phyloP scores from a whole-genome alignment of 2,329 filamentous ascomycete genomes.

The Exophiala viscosa region DNA sequence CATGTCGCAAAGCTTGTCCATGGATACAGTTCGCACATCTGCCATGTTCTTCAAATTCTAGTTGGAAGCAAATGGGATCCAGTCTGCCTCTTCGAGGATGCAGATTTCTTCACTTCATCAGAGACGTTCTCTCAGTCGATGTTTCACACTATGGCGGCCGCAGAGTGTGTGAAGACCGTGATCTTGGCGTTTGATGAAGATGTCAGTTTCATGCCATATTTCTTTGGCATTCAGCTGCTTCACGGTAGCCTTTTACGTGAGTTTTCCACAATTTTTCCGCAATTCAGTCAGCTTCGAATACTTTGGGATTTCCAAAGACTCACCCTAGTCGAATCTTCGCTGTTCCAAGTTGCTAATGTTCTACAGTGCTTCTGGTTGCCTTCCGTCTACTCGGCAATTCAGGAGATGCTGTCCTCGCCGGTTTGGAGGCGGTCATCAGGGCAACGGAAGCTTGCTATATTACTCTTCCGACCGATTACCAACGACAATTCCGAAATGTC shows the following conservation, averaged over 20 bases:
- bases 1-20: conserved; percentile 39
- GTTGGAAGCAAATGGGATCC: conserved; percentile 51
- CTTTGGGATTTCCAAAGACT: too few relatives aligned
- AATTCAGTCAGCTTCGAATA: too few relatives aligned
- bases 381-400: conserved; percentile 43
- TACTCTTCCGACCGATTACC: conserved; percentile 50
- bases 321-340: too few relatives aligned
- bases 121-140: conserved; percentile 46
- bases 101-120: conserved; percentile 49
- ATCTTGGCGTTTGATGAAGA: conserved; percentile 50
- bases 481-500: conserved; percentile 55
- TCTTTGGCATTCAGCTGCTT: conserved; percentile 52
- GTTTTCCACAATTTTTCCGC: too few relatives aligned
- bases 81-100: conserved; percentile 48
- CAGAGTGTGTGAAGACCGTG: conserved; percentile 41
- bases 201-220: conserved; percentile 51
- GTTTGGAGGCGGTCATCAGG: conserved; percentile 50
- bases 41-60: conserved; percentile 49
- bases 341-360: too few relatives aligned
- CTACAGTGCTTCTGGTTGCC: conserved; percentile 43
- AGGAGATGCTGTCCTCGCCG: conserved; percentile 39
- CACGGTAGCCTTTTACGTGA: conserved; percentile 47
- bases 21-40: conserved; percentile 48
- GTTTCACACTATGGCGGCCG: conserved; percentile 47
- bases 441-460: conserved; percentile 52